phyloP scores from a whole-genome alignment of 2,329 filamentous ascomycete genomes.

The Penicillium brasilianum region DNA sequence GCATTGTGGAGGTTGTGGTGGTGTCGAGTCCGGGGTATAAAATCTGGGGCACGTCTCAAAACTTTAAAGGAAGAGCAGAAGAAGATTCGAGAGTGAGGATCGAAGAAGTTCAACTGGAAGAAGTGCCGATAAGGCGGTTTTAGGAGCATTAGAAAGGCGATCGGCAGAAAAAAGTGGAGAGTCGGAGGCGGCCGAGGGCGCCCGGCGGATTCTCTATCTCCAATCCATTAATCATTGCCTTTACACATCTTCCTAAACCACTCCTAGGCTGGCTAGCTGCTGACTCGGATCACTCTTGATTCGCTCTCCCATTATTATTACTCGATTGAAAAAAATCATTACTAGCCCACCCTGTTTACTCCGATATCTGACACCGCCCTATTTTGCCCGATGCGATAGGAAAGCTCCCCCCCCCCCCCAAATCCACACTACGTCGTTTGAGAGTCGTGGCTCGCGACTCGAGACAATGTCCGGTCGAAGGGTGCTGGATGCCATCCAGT shows the following conservation, averaged over 20 bases:
- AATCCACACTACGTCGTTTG: not conserved
- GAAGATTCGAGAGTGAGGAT: not conserved
- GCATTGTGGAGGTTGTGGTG: constrained; percentile 24
- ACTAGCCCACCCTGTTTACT: not conserved
- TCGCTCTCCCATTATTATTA: constrained; percentile 17
- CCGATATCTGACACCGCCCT: constrained; percentile 13
- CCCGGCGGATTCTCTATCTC: constrained; percentile 29
- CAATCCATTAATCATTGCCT: constrained; percentile 12
- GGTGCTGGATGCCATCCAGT: constrained; percentile 72
- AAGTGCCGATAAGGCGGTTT: constrained; percentile 12
- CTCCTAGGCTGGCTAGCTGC: not conserved
- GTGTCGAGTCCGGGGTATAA: constrained; percentile 5
- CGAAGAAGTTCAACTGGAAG: not conserved
- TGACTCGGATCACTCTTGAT: constrained; percentile 7
- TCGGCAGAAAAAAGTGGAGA: constrained; percentile 22
- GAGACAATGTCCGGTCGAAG: constrained; percentile 61
- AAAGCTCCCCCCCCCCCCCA: constrained; percentile 19
- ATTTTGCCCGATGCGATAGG: constrained; percentile 29
- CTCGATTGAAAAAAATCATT: constrained; percentile 11
- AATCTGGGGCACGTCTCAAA: not conserved
- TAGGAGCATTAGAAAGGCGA: constrained; percentile 12
- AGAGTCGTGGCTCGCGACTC: constrained; percentile 1
- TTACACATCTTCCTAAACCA: constrained; percentile 4
- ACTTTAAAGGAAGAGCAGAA: constrained; percentile 8
- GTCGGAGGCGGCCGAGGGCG: constrained; percentile 25